Percentiles rank a stretch among this genome's conserved stretches.
Conservation (phyloP, 148 eudicot genomes). For the Cornus florida region DNA sequence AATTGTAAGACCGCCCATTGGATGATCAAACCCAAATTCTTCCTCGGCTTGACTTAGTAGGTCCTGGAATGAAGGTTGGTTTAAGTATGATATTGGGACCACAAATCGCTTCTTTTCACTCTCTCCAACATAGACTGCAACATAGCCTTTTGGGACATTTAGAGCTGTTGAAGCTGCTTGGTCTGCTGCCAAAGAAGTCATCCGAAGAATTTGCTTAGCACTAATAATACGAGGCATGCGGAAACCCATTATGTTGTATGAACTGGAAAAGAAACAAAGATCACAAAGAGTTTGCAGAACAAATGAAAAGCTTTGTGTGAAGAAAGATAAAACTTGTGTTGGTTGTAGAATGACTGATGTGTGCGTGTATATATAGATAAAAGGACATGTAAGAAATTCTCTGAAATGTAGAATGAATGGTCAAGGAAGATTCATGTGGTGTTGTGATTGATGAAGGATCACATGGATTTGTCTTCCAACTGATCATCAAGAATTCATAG, state of each 20-base stretch:
- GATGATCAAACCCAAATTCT: neutral
- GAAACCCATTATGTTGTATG: neutral
- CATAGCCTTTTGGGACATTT: neutral
- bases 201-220: neutral
- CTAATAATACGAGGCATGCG: neutral
- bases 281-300: neutral
- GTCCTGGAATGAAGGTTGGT: neutral
- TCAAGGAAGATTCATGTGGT: neutral
- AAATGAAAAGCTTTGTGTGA: neutral
- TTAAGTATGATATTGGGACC: neutral
- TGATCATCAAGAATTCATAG: neutral
- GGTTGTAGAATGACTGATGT: neutral
- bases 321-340: neutral
- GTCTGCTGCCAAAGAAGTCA: neutral
- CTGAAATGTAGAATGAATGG: neutral
- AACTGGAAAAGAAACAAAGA: neutral
- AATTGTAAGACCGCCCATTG: neutral
- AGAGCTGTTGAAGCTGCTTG: neutral
- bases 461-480: slow-evolving; percentile 1
- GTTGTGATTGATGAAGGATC: neutral
- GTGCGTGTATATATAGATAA: neutral
- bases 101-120: neutral
- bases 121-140: neutral
- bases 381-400: neutral
- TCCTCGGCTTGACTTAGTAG: neutral